Evolutionary conservation across 805 yeast species (phyloP).

Genomic region (Wickerhamomyces mucosus): DNA sequence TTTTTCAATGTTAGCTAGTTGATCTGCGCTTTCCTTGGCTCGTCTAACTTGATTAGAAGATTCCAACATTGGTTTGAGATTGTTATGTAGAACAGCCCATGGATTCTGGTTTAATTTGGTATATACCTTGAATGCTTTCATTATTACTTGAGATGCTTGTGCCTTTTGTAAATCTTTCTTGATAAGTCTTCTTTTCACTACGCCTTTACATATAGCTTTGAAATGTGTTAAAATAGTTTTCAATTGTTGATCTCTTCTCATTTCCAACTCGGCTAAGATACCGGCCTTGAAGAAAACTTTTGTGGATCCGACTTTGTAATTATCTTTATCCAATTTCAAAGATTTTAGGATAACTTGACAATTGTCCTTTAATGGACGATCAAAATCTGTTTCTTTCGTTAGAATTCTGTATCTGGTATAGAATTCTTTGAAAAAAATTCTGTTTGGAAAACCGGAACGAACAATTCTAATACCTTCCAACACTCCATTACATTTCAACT

Average conservation of each 20-base stretch:
- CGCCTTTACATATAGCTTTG: conserved; percentile 61
- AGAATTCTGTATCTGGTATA: conserved; percentile 66
- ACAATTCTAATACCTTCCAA: conserved; percentile 96
- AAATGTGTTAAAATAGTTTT: conserved; percentile 45
- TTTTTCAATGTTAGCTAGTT: conserved; percentile 41
- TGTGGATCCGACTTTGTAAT: conserved; percentile 86
- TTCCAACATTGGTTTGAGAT: conserved; percentile 65
- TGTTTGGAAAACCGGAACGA: conserved; percentile 93
- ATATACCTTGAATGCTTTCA: conserved; percentile 48
- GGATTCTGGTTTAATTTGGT: conserved; percentile 43
- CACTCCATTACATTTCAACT: conserved; percentile 94
- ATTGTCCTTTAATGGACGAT: conserved; percentile 48
- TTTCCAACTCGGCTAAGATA: conserved; percentile 82
- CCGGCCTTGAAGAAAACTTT: conserved; percentile 96
- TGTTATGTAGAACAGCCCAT: conserved; percentile 71
- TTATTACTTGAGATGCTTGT: conserved; percentile 63
- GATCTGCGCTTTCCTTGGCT: conserved; percentile 45
- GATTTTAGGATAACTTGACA: conserved; percentile 59
- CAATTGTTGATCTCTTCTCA: conserved; percentile 58
- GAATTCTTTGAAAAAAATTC: conserved; percentile 78
- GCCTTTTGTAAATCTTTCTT: conserved; percentile 42
- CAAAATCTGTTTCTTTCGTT: conserved; percentile 34
- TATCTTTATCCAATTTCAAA: conserved; percentile 60
- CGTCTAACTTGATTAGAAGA: conserved; percentile 54
- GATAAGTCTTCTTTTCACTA: conserved; percentile 39